Evolutionary conservation across 495 filamentous ascomycete species (phyloP), one percentile per base, ranked within the genome.

Genomic region (Pseudomonodictys pantanalensis): DNA sequence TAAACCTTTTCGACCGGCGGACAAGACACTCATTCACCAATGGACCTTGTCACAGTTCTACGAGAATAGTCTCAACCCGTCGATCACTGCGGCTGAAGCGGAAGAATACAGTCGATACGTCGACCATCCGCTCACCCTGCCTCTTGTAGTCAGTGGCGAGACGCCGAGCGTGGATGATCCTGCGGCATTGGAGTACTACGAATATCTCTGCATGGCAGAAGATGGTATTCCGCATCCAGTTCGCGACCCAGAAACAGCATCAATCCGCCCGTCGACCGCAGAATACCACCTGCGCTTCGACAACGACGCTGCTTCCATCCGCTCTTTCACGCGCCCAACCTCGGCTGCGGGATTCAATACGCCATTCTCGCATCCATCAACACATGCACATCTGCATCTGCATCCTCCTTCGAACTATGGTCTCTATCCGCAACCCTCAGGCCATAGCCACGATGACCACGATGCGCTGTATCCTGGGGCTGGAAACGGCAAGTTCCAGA

Each of bases 21-120:
- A 74, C 53, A 74, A 73, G 56, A 57, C 60, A 18, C 69, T 68
- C 26, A 71, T 67, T 46, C 64, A 87, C 2, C 89, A 93, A 68
- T 89, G 86, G 87, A 92, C 92, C 0, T 84, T 97, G 38, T 84
- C 85, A n/a, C 86, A 95, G 66, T 82, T 96, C 28, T 85, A 93
- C 18, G 75, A 81, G 23, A 86, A 90, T 67, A 88, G 86, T 10
- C 78, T 97, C 22, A 87, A 91, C 65, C 91, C 91, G 9, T 81
- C 81, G 10, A 89, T 97, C 56, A 85, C 80, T 15, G 63, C 75
- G 5, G 78, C 78, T 26, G 95, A 97, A 71, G 81, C 84, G 5
- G 86, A 86, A 22, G 93, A 97, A 67, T 97, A 97, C 72, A 76
- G 85, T 28, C 83, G 87, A n/a, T 97, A 97, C 73, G 85, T 97